Evolutionary conservation across 163 green algal species (phyloP).

Genomic region (Scenedesmus sp.): DNA sequence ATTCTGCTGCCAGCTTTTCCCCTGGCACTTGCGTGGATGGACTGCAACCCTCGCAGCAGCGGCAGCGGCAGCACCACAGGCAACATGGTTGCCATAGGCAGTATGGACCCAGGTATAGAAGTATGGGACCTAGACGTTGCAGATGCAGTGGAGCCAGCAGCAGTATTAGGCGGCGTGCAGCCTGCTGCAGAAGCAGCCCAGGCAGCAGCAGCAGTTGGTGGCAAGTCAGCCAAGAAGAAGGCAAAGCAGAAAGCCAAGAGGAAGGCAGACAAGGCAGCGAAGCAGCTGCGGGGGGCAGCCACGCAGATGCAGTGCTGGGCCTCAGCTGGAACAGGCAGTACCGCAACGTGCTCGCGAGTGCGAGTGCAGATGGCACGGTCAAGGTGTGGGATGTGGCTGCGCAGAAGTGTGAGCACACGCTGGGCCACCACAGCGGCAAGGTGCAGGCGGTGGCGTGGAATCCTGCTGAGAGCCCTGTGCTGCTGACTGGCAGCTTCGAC

Average conservation of each 20-base stretch:
- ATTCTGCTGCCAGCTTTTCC: conserved; percentile 96
- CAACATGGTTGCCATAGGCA: conserved; percentile 90
- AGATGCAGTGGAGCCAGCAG: conserved; percentile 90
- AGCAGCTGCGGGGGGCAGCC: conserved; percentile 81
- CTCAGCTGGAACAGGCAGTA: conserved; percentile 93
- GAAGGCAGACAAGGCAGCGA: conserved; percentile 54
- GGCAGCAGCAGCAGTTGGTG: conserved; percentile 62
- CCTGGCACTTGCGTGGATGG: conserved; percentile 91
- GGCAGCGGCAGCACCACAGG: conserved; percentile 8
- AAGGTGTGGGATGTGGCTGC: conserved; percentile 92
- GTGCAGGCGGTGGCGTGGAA: conserved; percentile 98
- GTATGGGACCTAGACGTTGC: conserved; percentile 97
- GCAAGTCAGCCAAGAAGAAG: conserved; percentile 82
- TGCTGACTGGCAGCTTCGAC: conserved; percentile 96
- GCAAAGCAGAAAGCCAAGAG: conserved; percentile 65
- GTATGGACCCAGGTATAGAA: conserved; percentile 96
- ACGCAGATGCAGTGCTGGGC: conserved; percentile 91
- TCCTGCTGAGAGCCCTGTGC: conserved; percentile 85
- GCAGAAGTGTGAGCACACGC: conserved; percentile 82
- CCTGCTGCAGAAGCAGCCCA: conserved; percentile 50
- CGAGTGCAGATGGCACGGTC: conserved; percentile 88
- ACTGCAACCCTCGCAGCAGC: conserved; percentile 56
- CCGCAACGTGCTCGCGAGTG: conserved; percentile 94
- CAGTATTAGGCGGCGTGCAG: conserved; percentile 78
- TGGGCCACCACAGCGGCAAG: conserved; percentile 93